Conservation (phyloP, 2,329 filamentous ascomycete genomes). For the Davidsoniella virescens region DNA sequence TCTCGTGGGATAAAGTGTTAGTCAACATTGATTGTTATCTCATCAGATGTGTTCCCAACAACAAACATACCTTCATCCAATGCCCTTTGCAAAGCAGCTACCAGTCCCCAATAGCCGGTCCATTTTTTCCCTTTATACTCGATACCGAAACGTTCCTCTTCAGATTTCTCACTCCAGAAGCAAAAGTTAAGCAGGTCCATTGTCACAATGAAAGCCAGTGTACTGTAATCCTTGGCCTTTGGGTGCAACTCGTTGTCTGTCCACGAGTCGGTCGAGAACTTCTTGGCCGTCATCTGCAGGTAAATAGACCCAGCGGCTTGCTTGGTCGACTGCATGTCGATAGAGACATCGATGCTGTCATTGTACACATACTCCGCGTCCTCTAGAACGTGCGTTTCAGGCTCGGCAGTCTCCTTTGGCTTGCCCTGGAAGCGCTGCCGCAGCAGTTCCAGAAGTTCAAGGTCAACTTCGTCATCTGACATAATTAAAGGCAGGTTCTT, state of each 20-base stretch:
- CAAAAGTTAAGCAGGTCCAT: conserved; percentile 97
- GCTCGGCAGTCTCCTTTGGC: conserved; percentile 35
- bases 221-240: conserved; percentile 59
- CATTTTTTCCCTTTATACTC: conserved; percentile 66
- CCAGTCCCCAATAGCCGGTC: conserved; percentile 92
- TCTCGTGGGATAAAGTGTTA: conserved; percentile 11
- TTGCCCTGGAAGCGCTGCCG: conserved; percentile 59
- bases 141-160: conserved; percentile 63
- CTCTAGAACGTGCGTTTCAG: conserved; percentile 69
- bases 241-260: conserved; percentile 80
- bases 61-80: conserved; percentile 56
- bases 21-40: neutral
- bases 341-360: conserved; percentile 80
- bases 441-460: conserved; percentile 71
- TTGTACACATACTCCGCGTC: conserved; percentile 77
- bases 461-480: conserved; percentile 86
- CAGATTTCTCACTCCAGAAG: conserved; percentile 69
- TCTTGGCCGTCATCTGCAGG: conserved; percentile 64
- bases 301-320: conserved; percentile 66
- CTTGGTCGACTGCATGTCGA: conserved; percentile 72
- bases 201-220: conserved; percentile 84
- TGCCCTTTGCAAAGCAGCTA: conserved; percentile 72
- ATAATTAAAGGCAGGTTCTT: conserved; percentile 28
- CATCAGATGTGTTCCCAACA: neutral
- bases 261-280: conserved; percentile 77